phyloP scores from a whole-genome alignment of 192 early-diverging fungal genomes.

The Podila epigama region DNA sequence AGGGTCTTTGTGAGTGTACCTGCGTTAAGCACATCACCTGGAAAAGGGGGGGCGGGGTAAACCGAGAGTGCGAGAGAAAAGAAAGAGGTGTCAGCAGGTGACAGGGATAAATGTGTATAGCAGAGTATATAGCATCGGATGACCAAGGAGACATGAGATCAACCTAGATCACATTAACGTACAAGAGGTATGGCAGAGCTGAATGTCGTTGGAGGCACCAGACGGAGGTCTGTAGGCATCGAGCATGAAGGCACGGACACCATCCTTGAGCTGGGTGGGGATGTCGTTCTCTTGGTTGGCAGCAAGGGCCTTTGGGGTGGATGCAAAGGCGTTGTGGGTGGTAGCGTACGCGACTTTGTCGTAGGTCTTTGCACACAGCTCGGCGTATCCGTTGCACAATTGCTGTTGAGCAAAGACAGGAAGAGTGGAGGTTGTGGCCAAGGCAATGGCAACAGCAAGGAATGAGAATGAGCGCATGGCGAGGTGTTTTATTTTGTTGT shows the following conservation, averaged over 20 bases:
- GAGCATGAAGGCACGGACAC: conserved; percentile 78
- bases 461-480: conserved; percentile 38
- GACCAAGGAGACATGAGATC: too few relatives aligned
- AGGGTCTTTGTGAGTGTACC: conserved; percentile 66
- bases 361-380: conserved; percentile 70
- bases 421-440: conserved; percentile 10
- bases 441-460: conserved; percentile 11
- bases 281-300: conserved; percentile 76
- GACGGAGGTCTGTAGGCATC: conserved; percentile 54
- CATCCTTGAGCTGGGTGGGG: conserved; percentile 70
- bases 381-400: conserved; percentile 72
- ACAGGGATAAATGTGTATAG: too few relatives aligned
- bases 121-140: too few relatives aligned
- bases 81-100: not conserved
- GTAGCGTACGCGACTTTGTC: conserved; percentile 67
- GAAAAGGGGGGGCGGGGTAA: not conserved
- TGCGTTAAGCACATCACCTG: conserved; percentile 61
- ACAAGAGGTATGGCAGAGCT: conserved; percentile 76
- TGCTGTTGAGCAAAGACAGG: conserved; percentile 5
- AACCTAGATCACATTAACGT: not conserved
- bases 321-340: conserved; percentile 80
- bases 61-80: not conserved
- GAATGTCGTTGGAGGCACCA: conserved; percentile 38
- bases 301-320: conserved; percentile 57
- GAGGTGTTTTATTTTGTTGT: not conserved